These are phyloP conservation scores for Biscogniauxia sp. DNA, from an alignment of 2,329 filamentous ascomycete genomes.

Conservation along the genomic window DNA sequence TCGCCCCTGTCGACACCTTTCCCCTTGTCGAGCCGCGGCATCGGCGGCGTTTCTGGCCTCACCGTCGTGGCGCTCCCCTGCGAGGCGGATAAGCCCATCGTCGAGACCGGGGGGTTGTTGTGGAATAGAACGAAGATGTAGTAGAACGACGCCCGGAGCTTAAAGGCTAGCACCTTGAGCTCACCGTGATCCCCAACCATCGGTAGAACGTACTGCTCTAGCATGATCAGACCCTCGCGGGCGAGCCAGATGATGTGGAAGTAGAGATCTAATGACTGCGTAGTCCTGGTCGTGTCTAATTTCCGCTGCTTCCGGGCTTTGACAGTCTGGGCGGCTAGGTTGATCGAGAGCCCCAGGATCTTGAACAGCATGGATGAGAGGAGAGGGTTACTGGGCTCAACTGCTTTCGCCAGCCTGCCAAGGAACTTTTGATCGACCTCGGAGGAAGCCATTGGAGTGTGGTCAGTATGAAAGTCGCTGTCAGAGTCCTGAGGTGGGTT, in stretches of 20 bases:
- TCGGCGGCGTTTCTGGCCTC: slow-evolving; percentile 14
- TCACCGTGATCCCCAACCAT: slow-evolving; percentile 77
- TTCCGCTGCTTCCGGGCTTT: slow-evolving; percentile 79
- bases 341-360: slow-evolving; percentile 84
- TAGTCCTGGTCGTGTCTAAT: slow-evolving; percentile 74
- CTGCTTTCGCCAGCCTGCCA: slow-evolving; percentile 79
- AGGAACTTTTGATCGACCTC: slow-evolving; percentile 98
- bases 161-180: slow-evolving; percentile 85
- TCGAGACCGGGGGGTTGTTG: slow-evolving; percentile 77
- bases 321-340: slow-evolving; percentile 80
- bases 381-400: slow-evolving; percentile 72
- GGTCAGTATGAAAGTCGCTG: neutral
- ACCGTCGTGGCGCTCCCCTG: slow-evolving; percentile 3
- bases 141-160: slow-evolving; percentile 90
- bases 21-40: slow-evolving; percentile 42
- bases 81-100: slow-evolving; percentile 44
- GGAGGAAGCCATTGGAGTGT: slow-evolving; percentile 76
- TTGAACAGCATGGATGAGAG: slow-evolving; percentile 84
- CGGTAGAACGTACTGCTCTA: slow-evolving; percentile 85
- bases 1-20: slow-evolving; percentile 47
- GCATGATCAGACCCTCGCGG: slow-evolving; percentile 81
- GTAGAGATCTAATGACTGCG: slow-evolving; percentile 78
- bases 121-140: slow-evolving; percentile 97
- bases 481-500: slow-evolving; percentile 6
- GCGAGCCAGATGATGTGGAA: slow-evolving; percentile 93